phyloP scores from a whole-genome alignment of 1,284 basidiomycete species.

The Pseudozyma sp. region DNA sequence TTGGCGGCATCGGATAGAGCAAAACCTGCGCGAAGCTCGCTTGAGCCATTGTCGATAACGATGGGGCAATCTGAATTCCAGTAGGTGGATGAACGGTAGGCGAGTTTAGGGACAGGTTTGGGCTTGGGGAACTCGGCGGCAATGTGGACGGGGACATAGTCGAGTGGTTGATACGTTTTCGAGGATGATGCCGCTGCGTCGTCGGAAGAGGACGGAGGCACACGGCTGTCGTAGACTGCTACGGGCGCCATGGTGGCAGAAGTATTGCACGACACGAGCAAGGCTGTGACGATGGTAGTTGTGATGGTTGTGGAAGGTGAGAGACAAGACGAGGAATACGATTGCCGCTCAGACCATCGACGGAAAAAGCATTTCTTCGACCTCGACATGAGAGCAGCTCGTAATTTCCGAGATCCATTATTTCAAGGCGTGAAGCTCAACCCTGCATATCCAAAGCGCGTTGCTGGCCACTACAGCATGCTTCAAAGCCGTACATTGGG shows the following conservation, averaged over 20 bases:
- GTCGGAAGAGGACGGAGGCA: conserved; percentile 13
- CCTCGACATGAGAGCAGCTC: conserved; percentile 1
- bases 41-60: conserved; percentile 93
- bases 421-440: conserved; percentile 1
- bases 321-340: background rate
- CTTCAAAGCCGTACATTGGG: background rate
- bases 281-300: background rate
- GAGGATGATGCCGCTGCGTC: conserved; percentile 17
- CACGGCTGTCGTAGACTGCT: conserved; percentile 32
- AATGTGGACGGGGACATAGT: conserved; percentile 37
- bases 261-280: too few relatives aligned
- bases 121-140: conserved; percentile 49
- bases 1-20: conserved; percentile 63
- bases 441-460: conserved; percentile 6
- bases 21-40: conserved; percentile 90
- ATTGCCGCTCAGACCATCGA: background rate
- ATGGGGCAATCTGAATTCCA: conserved; percentile 72
- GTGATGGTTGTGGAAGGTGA: background rate
- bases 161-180: conserved; percentile 43
- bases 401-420: conserved; percentile 29
- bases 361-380: background rate
- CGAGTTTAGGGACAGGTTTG: conserved; percentile 34
- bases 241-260: conserved; percentile 42
- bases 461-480: background rate
- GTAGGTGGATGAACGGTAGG: conserved; percentile 51